phyloP scores from a whole-genome alignment of 179 eudicot genomes.

The Heliamphora pulchella region DNA sequence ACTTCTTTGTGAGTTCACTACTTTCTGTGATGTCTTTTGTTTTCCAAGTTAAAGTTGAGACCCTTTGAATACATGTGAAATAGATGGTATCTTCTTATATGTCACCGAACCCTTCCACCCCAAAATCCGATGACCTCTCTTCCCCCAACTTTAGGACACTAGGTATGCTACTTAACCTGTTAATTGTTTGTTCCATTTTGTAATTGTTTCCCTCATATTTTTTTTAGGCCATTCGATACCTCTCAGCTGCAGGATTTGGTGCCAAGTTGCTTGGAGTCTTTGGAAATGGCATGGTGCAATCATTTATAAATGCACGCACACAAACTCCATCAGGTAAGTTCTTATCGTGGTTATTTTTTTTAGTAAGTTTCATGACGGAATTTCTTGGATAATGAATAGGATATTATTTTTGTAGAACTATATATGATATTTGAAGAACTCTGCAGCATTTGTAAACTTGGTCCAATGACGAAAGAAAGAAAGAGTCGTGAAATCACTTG shows the following conservation, averaged over 20 bases:
- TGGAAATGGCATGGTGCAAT: slow-evolving; percentile 96
- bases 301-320: slow-evolving; percentile 85
- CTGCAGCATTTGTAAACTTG: background rate
- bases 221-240: slow-evolving; percentile 72
- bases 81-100: slow-evolving; percentile 13
- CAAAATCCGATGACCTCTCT: background rate
- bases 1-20: background rate
- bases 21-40: background rate
- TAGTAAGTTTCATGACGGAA: background rate
- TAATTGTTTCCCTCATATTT: slow-evolving; percentile 28
- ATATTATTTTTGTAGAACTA: background rate
- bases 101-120: background rate
- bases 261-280: slow-evolving; percentile 90
- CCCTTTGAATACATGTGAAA: background rate
- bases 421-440: background rate
- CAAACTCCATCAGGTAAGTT: slow-evolving; percentile 55
- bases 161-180: background rate
- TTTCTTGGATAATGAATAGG: background rate
- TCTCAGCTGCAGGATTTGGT: slow-evolving; percentile 98
- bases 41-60: background rate
- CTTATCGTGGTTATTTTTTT: background rate
- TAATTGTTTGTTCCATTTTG: slow-evolving; percentile 7
- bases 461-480: background rate
- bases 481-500: background rate
- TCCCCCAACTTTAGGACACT: background rate